Conservation (phyloP, 164 flowering plant species). For the Stephania japonica region DNA sequence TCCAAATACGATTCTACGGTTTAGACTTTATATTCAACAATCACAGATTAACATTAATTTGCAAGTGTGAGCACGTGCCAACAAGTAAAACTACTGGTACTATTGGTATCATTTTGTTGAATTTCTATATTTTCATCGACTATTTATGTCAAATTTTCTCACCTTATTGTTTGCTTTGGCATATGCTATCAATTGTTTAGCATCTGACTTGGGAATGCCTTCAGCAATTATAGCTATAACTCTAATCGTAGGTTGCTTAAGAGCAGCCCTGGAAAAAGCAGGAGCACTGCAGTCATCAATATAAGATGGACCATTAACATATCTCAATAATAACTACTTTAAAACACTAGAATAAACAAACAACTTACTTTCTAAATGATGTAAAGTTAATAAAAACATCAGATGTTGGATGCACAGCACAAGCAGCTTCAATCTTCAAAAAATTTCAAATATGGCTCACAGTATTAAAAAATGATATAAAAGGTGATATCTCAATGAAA, state of each 20-base stretch:
- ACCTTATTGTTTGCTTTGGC: no score
- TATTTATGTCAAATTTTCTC: conserved; percentile 91
- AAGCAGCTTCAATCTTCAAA: no score
- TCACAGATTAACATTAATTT: neutral
- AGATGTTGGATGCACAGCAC: no score
- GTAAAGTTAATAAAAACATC: no score
- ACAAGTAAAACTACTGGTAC: neutral
- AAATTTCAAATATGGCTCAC: no score
- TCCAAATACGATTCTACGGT: conserved; percentile 1
- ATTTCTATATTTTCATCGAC: neutral
- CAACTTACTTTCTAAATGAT: no score
- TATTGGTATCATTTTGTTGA: neutral
- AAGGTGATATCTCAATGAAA: no score
- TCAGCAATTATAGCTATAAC: conserved; percentile 98
- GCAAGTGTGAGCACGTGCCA: neutral
- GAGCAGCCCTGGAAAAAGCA: conserved; percentile 88
- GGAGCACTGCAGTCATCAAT: conserved; percentile 64
- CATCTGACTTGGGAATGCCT: conserved; percentile 95
- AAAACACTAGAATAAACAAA: no score
- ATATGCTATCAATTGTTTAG: conserved; percentile 92
- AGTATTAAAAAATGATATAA: no score
- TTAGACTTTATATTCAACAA: neutral
- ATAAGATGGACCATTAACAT: conserved; percentile 6
- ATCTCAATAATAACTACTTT: neutral
- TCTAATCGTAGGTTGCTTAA: conserved; percentile 91